Evolutionary conservation across 2,329 filamentous ascomycete species (phyloP), one percentile per base, ranked within the genome.

Genomic region (Cordyceps fumosorosea): DNA sequence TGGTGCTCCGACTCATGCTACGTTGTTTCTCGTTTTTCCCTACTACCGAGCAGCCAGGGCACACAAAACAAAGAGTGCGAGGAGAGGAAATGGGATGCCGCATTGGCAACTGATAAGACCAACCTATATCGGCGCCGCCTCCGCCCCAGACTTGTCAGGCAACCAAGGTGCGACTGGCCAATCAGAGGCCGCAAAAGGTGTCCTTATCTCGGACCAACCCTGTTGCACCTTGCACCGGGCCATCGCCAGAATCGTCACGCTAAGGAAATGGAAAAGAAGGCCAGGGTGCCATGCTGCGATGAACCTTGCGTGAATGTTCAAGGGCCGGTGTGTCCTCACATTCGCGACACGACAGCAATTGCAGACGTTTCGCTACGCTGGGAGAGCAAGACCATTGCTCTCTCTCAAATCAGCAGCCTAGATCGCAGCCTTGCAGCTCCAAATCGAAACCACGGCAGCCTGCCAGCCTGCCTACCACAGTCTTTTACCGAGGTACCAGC

Each of bases 201-300:
- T 50, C 40, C 55, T 62, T 62, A 62, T 62, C 61, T 62, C 34
- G 55, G 48, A 58, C 54, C 54, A 58, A 62, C 55, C 61, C 61
- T 48, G 53, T 47, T 62, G 61, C 48, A 29, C 61, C 61, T 53
- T 62, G 61, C 40, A 29, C 60, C 61, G 55, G 60, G n/a, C 47
- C 60, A 62, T 62, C 60, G 60, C 60, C n/a, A 52, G 26, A n/a
- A 62, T 62, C 60, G 51, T 20, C 24, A 56, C 29, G 34, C 60
- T 22, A 47, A 24, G 2, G 1, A 3, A 29, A 29, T 7, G 1
- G 29, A 7, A 1, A 29, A 29, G 5, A 29, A 11, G 7, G 8
- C 20, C 4, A 47, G 3, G 4, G 44, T 16, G 18, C 40, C 40
- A 16, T 18, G 40, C 37, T 44, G 40, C 40, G 18, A 44, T n/a